Evolutionary conservation across 2,329 filamentous ascomycete species (phyloP).

Genomic region (Fusarium tanahbumbuense): DNA sequence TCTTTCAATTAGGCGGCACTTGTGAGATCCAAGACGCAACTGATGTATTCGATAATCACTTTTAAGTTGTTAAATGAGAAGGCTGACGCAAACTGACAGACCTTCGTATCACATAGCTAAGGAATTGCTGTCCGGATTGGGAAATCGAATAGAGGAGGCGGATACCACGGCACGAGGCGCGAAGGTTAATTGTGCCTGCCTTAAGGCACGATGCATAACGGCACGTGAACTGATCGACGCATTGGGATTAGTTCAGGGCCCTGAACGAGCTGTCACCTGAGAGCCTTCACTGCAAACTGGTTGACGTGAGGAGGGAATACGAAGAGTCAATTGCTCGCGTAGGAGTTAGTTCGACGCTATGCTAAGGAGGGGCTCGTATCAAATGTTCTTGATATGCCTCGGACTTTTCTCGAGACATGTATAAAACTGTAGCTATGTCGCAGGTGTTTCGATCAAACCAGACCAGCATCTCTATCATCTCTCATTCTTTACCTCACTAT

Average conservation of each 20-base stretch:
- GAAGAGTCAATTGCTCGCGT: not conserved
- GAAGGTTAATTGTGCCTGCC: not conserved
- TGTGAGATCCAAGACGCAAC: accelerated
- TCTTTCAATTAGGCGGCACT: accelerated
- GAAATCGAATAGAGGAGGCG: not conserved
- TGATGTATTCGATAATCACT: no score
- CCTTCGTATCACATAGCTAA: not conserved
- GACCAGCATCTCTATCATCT: not conserved
- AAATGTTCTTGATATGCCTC: no score
- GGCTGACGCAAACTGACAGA: no score
- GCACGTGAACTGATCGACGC: not conserved
- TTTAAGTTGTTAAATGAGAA: no score
- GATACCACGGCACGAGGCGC: not conserved
- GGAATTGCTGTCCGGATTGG: not conserved
- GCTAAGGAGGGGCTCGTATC: not conserved
- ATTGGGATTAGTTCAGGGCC: not conserved
- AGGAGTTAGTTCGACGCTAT: not conserved
- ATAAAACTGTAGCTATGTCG: not conserved
- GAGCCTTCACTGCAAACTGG: not conserved
- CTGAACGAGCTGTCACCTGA: not conserved
- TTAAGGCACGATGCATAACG: not conserved
- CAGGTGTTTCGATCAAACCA: accelerated
- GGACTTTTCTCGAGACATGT: not conserved
- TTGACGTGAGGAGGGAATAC: no score
- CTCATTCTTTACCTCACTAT: not conserved